Percentiles rank a stretch among this genome's conserved stretches.
Evolutionary conservation across 441 rosid genomes (phyloP).

Genomic region (Croton laevigatus): DNA sequence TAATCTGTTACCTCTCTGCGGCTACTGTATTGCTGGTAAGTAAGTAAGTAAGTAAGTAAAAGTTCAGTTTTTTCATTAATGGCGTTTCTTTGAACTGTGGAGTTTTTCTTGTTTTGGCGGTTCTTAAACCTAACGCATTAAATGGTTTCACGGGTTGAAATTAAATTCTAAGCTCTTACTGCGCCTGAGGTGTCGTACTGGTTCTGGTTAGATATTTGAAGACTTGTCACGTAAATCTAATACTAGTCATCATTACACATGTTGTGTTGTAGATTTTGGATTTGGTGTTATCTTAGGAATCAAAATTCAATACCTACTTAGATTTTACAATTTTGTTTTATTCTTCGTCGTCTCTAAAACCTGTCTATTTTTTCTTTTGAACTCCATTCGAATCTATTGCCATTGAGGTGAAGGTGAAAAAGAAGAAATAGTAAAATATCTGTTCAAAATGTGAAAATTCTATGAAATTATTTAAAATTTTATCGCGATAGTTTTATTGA

Average conservation of each 20-base stretch:
- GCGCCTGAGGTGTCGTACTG: slow-evolving; percentile 3
- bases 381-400: background rate
- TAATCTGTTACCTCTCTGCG: slow-evolving; percentile 68
- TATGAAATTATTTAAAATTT: background rate
- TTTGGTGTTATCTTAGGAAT: background rate
- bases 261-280: background rate
- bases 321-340: slow-evolving; percentile 1
- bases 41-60: no score
- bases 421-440: no score
- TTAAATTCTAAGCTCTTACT: background rate
- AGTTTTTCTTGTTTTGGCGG: background rate
- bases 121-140: slow-evolving; percentile 22
- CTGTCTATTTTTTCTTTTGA: background rate
- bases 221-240: slow-evolving; percentile 13
- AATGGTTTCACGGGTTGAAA: slow-evolving; percentile 36
- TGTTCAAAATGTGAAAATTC: no score
- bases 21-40: slow-evolving; percentile 92
- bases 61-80: background rate
- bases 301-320: background rate
- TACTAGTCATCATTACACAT: slow-evolving; percentile 6
- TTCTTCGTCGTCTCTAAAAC: background rate
- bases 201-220: background rate
- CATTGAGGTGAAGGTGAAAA: no score
- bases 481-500: background rate
- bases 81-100: background rate